phyloP scores from a whole-genome alignment of 2,329 filamentous ascomycete genomes.

The Phyllosticta capitalensis region DNA sequence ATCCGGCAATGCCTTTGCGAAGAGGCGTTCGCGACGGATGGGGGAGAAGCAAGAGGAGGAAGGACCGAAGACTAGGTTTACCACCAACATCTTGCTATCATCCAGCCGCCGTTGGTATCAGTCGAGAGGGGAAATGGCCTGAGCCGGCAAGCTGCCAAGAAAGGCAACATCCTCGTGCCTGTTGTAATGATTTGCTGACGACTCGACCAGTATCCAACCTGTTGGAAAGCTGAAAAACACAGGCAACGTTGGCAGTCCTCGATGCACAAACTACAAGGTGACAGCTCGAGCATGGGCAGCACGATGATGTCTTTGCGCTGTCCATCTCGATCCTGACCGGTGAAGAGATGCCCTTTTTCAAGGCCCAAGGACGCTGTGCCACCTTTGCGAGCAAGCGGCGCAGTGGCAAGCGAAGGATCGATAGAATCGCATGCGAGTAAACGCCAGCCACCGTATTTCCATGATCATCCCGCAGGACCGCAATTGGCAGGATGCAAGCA shows the following conservation, averaged over 20 bases:
- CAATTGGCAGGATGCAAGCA: conserved; percentile 5
- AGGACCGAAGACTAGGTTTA: neutral
- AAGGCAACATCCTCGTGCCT: neutral
- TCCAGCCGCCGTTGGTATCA: neutral
- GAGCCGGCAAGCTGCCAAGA: neutral
- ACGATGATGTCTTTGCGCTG: neutral
- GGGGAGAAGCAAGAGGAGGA: neutral
- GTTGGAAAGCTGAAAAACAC: neutral
- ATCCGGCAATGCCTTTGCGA: neutral
- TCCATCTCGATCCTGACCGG: conserved; percentile 1
- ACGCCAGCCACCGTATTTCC: conserved; percentile 5
- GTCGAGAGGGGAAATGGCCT: neutral
- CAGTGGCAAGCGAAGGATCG: conserved; percentile 8
- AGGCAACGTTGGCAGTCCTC: neutral
- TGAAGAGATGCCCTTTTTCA: conserved; percentile 3
- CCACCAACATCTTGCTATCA: neutral
- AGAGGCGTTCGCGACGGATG: neutral
- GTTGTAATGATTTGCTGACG: neutral
- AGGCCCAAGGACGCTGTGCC: conserved; percentile 4
- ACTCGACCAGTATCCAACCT: neutral
- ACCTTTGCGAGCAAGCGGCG: conserved; percentile 7
- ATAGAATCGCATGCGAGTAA: conserved; percentile 9
- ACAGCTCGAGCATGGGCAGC: neutral
- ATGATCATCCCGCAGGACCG: neutral
- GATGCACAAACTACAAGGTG: neutral